Evolutionary conservation across 1,284 basidiomycete species (phyloP).

Genomic region (Agroathelia rolfsii): DNA sequence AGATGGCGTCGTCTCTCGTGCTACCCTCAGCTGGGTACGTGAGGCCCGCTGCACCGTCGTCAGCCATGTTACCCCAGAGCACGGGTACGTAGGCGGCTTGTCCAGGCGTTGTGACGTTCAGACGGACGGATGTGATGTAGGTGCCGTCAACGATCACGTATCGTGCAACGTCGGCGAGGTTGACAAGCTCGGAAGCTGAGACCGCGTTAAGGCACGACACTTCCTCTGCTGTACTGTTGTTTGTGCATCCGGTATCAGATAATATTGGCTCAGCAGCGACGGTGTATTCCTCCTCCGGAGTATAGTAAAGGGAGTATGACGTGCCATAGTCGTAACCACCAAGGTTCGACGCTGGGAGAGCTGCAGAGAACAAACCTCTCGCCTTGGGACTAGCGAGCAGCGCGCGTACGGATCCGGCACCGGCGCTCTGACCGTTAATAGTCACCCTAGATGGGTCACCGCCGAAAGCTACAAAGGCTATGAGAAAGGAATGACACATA

Average conservation of each 20-base stretch:
- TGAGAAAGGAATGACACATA: no score
- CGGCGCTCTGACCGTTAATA: slow-evolving; percentile 57
- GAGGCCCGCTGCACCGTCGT: slow-evolving; percentile 28
- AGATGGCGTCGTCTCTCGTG: neutral
- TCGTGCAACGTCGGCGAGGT: no score
- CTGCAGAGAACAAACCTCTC: slow-evolving; percentile 34
- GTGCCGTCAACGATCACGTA: slow-evolving; percentile 37
- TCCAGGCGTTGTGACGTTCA: slow-evolving; percentile 28
- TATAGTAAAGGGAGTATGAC: slow-evolving; percentile 29
- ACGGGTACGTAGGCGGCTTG: slow-evolving; percentile 32
- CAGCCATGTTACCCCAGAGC: slow-evolving; percentile 36
- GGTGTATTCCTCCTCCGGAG: slow-evolving; percentile 22
- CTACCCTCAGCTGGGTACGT: slow-evolving; percentile 19
- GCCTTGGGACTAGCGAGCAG: slow-evolving; percentile 31
- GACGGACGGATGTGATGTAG: slow-evolving; percentile 26
- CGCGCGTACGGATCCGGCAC: slow-evolving; percentile 41
- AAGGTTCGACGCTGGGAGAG: slow-evolving; percentile 38
- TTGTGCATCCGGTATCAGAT: slow-evolving; percentile 23
- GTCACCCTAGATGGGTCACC: slow-evolving; percentile 47
- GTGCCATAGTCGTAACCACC: slow-evolving; percentile 33
- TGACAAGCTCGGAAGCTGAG: no score
- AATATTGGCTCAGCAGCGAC: slow-evolving; percentile 25
- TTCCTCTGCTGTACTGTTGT: slow-evolving; percentile 15
- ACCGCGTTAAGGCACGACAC: slow-evolving; percentile 26
- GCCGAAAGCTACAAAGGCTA: no score